Conservation (phyloP, 192 early-diverging fungal species). For the Entrophospora sp. region DNA sequence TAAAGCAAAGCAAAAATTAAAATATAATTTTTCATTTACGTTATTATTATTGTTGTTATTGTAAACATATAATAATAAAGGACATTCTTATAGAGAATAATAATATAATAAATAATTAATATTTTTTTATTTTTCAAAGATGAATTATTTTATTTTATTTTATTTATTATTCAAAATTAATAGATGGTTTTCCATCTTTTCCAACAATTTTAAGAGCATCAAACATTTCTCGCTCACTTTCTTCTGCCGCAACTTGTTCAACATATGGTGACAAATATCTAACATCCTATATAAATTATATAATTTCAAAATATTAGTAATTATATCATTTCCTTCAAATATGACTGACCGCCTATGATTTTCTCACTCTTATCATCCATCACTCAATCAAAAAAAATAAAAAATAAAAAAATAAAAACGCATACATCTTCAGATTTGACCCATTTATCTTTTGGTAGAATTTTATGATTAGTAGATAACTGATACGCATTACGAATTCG, state of each 20-base stretch:
- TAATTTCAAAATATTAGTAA: neutral
- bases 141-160: too few relatives aligned
- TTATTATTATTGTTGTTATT: too few relatives aligned
- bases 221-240: slow-evolving; percentile 66
- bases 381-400: slow-evolving; percentile 14
- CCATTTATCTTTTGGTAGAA: slow-evolving; percentile 62
- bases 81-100: too few relatives aligned
- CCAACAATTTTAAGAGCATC: slow-evolving; percentile 29
- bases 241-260: slow-evolving; percentile 71
- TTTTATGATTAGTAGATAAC: slow-evolving; percentile 58
- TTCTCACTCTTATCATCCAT: too few relatives aligned
- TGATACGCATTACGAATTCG: slow-evolving; percentile 75
- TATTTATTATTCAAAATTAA: too few relatives aligned
- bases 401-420: neutral
- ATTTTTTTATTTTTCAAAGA: too few relatives aligned
- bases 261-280: slow-evolving; percentile 78
- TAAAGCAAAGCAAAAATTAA: too few relatives aligned
- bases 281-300: slow-evolving; percentile 49
- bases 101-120: too few relatives aligned
- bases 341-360: too few relatives aligned
- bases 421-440: slow-evolving; percentile 68
- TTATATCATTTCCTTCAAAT: neutral
- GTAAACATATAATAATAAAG: too few relatives aligned
- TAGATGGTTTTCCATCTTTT: too few relatives aligned
- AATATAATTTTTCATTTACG: too few relatives aligned